Base-by-base conservation (phyloP, 2,329 filamentous ascomycete genomes). In the Drechslerella coelobrocha region DNA sequence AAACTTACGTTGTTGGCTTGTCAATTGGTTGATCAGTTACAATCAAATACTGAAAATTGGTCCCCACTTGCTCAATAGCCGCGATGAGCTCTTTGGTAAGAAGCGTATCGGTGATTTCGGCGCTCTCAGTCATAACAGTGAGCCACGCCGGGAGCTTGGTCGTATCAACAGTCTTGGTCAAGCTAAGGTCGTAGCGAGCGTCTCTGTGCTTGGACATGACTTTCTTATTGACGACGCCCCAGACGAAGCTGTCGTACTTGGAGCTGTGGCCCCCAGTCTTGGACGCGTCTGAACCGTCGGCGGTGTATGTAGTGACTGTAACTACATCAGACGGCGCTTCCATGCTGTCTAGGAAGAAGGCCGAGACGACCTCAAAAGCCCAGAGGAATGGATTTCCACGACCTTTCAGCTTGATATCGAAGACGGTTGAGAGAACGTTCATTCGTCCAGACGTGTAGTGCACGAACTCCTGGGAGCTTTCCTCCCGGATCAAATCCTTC, bases 81-180 rank as follows among this genome's bases (percentile, higher is more conserved):
- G 53, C 66, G 79, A 91, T 85, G 37, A 99, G 84, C 76, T 97
- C 93, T n/a, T 89, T 84, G 2, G 91, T 96, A 54, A 99, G 84
- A 74, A 99, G 82, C 5, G 86, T 83, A 48, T 97, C 90, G 10
- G 92, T 97, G 76, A 99, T 88, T 81, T 97, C 94, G 66, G 92
- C 92, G 80, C 88, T 96, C 83, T 99, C 94, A 77, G 88, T 95
- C 94, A 99, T 97, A 77, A 97, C 86, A 10, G 91, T 96, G 61
- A 89, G 83, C 92, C 92, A 99, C 73, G 84, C 81, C 31, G 94
- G 93, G 31, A 99, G 86, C 83, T 96, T 97, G 61, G 89, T 78
- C 80, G 92, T 86, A 77, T 99, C 94, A 84, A 96, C 96, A 78
- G 93, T 97, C 74, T 88, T 87, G 43, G 94, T 97, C 75, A 99